Conservation (phyloP, 768 basidiomycete species). For the Kwoniella shandongensis region DNA sequence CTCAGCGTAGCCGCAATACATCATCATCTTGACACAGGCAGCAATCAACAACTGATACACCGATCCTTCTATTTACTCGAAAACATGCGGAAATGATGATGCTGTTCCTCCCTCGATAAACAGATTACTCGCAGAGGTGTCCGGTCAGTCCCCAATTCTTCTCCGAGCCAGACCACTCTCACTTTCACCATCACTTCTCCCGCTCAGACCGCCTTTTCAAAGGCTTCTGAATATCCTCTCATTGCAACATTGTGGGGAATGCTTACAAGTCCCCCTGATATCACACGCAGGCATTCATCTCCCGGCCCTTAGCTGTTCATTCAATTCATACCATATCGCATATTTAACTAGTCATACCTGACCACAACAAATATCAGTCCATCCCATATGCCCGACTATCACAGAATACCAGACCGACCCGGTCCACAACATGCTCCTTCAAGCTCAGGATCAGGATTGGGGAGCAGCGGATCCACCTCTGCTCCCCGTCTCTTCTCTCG, state of each 20-base stretch:
- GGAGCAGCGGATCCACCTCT: background rate
- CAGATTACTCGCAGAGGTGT: slow-evolving; percentile 17
- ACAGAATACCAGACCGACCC: slow-evolving; percentile 12
- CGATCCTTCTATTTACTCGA: background rate
- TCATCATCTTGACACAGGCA: no score
- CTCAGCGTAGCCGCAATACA: no score
- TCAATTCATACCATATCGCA: background rate
- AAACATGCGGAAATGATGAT: slow-evolving; percentile 25
- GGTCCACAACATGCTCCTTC: slow-evolving; percentile 8
- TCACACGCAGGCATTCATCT: slow-evolving; percentile 21
- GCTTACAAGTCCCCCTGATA: no score
- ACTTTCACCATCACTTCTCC: background rate
- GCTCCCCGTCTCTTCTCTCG: slow-evolving; percentile 8
- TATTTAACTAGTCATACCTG: background rate
- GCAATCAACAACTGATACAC: no score
- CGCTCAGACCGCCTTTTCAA: background rate
- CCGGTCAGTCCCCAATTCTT: slow-evolving; percentile 20
- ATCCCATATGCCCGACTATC: slow-evolving; percentile 5
- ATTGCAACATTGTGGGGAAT: no score
- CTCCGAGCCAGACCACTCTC: no score
- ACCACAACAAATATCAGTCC: background rate
- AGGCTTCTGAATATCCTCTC: no score
- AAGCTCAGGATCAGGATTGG: slow-evolving; percentile 1
- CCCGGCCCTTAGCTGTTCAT: slow-evolving; percentile 15
- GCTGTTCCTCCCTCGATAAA: slow-evolving; percentile 20